phyloP scores from a whole-genome alignment of 2,329 filamentous ascomycete genomes.

The Fusarium avenaceum region DNA sequence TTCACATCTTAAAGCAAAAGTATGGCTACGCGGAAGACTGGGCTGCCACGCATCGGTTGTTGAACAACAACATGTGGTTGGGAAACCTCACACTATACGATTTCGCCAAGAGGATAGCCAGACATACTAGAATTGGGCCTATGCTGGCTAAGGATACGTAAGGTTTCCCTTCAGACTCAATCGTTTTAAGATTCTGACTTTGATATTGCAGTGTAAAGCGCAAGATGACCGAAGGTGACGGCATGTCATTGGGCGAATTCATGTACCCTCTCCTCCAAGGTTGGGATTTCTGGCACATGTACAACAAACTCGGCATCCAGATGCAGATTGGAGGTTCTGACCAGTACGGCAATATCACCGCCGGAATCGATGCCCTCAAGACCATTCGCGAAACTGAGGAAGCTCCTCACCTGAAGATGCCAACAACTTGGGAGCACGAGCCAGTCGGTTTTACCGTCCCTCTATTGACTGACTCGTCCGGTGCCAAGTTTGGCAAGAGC shows the following conservation, averaged over 20 bases:
- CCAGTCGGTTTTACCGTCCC: conserved; percentile 93
- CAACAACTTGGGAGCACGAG: conserved; percentile 61
- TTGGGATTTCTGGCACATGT: conserved; percentile 97
- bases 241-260: conserved; percentile 96
- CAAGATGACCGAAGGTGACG: conserved; percentile 86
- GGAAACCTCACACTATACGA: conserved; percentile 78
- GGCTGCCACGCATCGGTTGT: conserved; percentile 75
- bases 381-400: conserved; percentile 73
- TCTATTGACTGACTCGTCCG: conserved; percentile 85
- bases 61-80: conserved; percentile 91
- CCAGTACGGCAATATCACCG: conserved; percentile 95
- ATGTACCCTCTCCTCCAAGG: conserved; percentile 92
- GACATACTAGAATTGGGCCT: conserved; percentile 80
- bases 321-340: conserved; percentile 96
- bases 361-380: conserved; percentile 88
- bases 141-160: conserved; percentile 92
- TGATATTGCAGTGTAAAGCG: conserved; percentile 72
- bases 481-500: conserved; percentile 94
- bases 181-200: conserved; percentile 39
- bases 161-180: conserved; percentile 55
- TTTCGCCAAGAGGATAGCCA: conserved; percentile 80
- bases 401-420: conserved; percentile 57
- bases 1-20: conserved; percentile 73
- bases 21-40: conserved; percentile 74
- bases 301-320: conserved; percentile 73